Evolutionary conservation across 345 rosid genomes (phyloP).

Genomic region (Murraya paniculata): DNA sequence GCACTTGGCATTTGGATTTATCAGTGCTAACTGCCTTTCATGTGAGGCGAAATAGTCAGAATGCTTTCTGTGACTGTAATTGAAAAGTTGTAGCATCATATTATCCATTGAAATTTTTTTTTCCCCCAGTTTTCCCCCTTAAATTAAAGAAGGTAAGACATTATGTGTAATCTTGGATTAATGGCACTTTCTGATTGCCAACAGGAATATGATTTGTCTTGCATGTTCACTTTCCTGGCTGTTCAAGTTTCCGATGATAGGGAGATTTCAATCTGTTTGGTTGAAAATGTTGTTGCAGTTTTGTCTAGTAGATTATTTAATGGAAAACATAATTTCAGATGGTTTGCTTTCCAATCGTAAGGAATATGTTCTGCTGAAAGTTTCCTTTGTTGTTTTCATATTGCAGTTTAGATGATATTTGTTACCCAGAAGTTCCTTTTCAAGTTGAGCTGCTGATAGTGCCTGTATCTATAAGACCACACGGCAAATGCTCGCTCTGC

Average conservation of each 20-base stretch:
- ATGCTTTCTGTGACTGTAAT: neutral
- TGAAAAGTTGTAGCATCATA: neutral
- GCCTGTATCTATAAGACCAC: neutral
- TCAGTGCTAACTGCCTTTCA: neutral
- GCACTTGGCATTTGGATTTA: neutral
- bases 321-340: neutral
- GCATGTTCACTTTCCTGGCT: neutral
- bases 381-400: neutral
- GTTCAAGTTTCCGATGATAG: neutral
- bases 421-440: neutral
- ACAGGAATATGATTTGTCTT: neutral
- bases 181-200: neutral
- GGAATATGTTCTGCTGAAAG: neutral
- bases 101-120: no score
- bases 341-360: no score
- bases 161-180: neutral
- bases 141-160: neutral
- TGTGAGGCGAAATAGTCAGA: neutral
- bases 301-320: neutral
- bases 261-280: neutral
- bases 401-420: constrained; percentile 3
- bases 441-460: neutral
- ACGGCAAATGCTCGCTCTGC: neutral
- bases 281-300: neutral
- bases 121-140: no score